phyloP scores from a whole-genome alignment of 2,329 filamentous ascomycete species.

The Fusarium heterosporum region DNA sequence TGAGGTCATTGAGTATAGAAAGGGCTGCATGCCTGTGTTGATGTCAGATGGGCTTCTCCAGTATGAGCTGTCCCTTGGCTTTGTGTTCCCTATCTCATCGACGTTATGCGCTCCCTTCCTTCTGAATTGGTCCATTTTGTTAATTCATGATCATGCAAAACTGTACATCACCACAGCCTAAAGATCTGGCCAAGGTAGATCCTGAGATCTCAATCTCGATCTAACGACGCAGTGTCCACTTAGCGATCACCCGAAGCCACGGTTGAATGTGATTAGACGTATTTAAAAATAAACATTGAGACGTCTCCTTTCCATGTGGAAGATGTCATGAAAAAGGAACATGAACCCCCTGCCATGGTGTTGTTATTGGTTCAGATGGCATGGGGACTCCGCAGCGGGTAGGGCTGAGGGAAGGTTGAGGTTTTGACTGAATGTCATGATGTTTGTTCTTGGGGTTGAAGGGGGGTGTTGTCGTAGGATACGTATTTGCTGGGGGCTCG shows the following conservation, averaged over 20 bases:
- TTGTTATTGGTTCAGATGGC: slow-evolving; percentile 35
- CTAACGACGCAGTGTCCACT: slow-evolving; percentile 38
- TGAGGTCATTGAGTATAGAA: background rate
- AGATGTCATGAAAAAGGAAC: slow-evolving; percentile 28
- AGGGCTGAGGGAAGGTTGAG: slow-evolving; percentile 38
- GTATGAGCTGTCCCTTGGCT: background rate
- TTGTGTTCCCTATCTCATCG: background rate
- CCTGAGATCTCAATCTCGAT: slow-evolving; percentile 28
- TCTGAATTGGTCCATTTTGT: slow-evolving; percentile 10
- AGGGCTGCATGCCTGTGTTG: slow-evolving; percentile 2
- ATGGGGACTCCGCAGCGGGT: slow-evolving; percentile 40
- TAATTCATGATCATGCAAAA: slow-evolving; percentile 24
- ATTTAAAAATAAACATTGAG: slow-evolving; percentile 13
- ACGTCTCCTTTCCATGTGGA: slow-evolving; percentile 11
- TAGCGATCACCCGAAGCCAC: slow-evolving; percentile 39
- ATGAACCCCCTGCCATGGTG: slow-evolving; percentile 35
- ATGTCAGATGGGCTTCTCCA: background rate
- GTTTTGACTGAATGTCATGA: slow-evolving; percentile 38
- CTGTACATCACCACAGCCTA: slow-evolving; percentile 11
- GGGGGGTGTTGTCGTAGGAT: slow-evolving; percentile 28
- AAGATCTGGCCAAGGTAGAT: slow-evolving; percentile 38
- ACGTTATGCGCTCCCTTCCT: background rate
- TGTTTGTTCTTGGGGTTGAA: slow-evolving; percentile 35
- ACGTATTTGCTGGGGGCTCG: slow-evolving; percentile 9
- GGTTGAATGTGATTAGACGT: slow-evolving; percentile 10